phyloP scores from a whole-genome alignment of 2,329 filamentous ascomycete genomes.

The Penicillium occitanis region DNA sequence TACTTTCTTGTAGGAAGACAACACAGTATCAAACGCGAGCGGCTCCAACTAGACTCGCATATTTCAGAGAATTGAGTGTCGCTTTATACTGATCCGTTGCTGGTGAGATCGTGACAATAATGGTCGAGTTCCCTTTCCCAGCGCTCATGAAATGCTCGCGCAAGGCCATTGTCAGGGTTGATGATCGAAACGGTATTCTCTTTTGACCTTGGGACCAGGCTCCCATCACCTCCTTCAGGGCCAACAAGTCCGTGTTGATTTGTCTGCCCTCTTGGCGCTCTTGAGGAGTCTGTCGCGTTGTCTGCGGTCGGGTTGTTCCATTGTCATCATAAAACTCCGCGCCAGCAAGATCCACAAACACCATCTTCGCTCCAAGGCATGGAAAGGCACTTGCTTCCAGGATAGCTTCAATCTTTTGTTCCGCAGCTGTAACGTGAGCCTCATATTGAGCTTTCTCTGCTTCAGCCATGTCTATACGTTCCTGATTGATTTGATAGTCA shows the following conservation, averaged over 20 bases:
- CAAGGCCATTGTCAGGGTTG: constrained; percentile 47
- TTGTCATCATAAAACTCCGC: constrained; percentile 43
- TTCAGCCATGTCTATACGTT: constrained; percentile 42
- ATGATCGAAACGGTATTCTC: constrained; percentile 45
- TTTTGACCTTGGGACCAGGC: constrained; percentile 37
- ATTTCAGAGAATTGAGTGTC: constrained; percentile 42
- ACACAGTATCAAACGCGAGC: background rate
- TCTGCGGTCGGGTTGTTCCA: constrained; percentile 30
- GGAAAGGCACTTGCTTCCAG: constrained; percentile 26
- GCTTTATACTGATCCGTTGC: constrained; percentile 38
- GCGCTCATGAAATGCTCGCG: constrained; percentile 39
- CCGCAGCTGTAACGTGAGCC: constrained; percentile 35
- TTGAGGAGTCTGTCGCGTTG: constrained; percentile 28
- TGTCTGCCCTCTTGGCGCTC: constrained; percentile 45
- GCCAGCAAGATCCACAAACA: constrained; percentile 50
- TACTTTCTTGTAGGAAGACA: background rate
- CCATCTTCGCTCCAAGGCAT: constrained; percentile 44
- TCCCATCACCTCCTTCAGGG: constrained; percentile 50
- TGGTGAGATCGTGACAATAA: constrained; percentile 45
- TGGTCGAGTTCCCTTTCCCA: constrained; percentile 33
- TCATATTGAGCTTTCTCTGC: constrained; percentile 41
- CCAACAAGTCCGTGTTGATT: constrained; percentile 49
- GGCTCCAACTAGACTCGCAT: background rate
- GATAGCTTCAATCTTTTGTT: constrained; percentile 31
- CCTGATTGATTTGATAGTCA: constrained; percentile 38